Base-by-base conservation (phyloP, 106 monocot genomes). In the Triglochin maritima region DNA sequence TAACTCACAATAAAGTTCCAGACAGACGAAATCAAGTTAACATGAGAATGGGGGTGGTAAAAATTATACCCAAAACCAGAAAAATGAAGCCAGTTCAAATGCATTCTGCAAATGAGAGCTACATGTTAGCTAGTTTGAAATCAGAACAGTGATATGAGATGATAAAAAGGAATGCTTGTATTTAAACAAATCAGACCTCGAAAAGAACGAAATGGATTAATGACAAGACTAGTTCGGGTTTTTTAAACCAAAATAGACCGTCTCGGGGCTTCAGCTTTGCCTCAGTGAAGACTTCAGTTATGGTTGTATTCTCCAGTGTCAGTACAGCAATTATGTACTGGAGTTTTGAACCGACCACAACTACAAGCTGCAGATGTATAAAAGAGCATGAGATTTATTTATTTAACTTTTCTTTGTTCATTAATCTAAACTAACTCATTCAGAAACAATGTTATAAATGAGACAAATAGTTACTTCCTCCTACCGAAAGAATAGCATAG, bases 151-250 rank as follows among this genome's bases (percentile, higher is more conserved):
- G 29, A 29, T 29, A 29, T 29, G 29, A 29, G 29, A 29, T 29
- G 16, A 6, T 10, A 42, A 42, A 10, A 42, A 61, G 16, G 60
- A 61, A 45, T 48, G 49, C 4, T 50, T 16, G n/a, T n/a, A n/a
- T n/a, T 0, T 29, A 29, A 29, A 29, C 29, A 29, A 29, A 29
- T 29, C 29, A 29, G 29, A 89, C 98, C 92, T 98, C 92, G 68
- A 98, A 98, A 77, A 98, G 88, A 69, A 98, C 80, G 69, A 98
- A 98, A 79, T 98, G 98, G 57, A 98, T 98, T 46, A 98, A 72
- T 53, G 72, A 70, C 44, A 98, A 60, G 17, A 98, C 49, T 46
- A 98, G 76, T 70, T 98, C 98, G 41, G 98, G 92, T 58, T 92
- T 98, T 66, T 89, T 98, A 56, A 98, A 98, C 98, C 98, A 98